Conservation (phyloP, 164 flowering plant species). For the Vitis labrusca region DNA sequence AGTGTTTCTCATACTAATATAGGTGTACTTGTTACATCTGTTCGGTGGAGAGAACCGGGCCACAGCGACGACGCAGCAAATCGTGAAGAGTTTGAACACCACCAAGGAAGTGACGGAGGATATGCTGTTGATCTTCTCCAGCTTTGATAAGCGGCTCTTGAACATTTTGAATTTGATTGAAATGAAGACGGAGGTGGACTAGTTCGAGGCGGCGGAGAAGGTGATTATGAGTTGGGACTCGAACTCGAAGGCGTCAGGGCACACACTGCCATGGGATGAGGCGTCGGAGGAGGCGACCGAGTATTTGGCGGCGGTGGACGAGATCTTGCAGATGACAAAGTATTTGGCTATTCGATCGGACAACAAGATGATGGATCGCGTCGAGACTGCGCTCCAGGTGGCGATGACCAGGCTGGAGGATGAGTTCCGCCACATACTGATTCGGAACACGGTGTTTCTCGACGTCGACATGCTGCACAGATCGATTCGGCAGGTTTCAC, state of each 20-base stretch:
- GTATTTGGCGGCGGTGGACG: no score
- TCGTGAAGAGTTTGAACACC: conserved; percentile 41
- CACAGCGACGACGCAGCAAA: conserved; percentile 43
- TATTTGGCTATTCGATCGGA: no score
- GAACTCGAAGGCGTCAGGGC: conserved; percentile 7
- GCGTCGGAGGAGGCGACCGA: conserved; percentile 31
- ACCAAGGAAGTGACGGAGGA: conserved; percentile 38
- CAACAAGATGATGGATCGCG: conserved; percentile 33
- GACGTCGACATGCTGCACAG: conserved; percentile 55
- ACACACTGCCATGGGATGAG: conserved; percentile 24
- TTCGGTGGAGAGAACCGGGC: conserved; percentile 31
- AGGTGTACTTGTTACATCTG: no score
- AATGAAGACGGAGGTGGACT: conserved; percentile 2
- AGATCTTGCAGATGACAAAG: no score
- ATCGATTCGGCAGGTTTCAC: conserved; percentile 49
- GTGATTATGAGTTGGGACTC: conserved; percentile 31
- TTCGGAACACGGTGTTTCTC: conserved; percentile 37
- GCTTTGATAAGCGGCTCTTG: conserved; percentile 43
- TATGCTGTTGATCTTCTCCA: conserved; percentile 44
- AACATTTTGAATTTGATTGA: conserved; percentile 23
- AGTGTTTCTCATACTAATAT: no score
- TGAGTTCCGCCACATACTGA: conserved; percentile 37
- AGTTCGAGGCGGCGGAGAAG: conserved; percentile 37
- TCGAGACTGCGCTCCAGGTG: conserved; percentile 36
- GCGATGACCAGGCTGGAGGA: conserved; percentile 50